Conservation (phyloP, 2,329 filamentous ascomycete species). For the Xylaria sp. region DNA sequence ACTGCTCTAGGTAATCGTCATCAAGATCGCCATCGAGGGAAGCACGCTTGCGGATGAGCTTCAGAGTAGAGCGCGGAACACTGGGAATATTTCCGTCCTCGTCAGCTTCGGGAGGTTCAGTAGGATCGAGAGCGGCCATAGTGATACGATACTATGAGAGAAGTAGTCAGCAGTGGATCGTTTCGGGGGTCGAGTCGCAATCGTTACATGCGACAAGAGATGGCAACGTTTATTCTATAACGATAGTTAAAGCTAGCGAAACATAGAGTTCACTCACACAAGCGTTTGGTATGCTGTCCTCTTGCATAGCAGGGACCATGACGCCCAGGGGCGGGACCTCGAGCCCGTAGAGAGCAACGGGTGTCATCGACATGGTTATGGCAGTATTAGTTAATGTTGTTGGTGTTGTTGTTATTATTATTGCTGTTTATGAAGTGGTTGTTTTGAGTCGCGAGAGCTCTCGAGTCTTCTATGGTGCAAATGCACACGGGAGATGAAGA, state of each 20-base stretch:
- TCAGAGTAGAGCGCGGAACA: constrained; percentile 84
- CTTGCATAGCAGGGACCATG: constrained; percentile 79
- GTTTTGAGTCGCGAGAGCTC: constrained; percentile 23
- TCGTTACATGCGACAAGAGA: background rate
- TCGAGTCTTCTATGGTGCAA: constrained; percentile 13
- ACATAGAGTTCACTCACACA: constrained; percentile 68
- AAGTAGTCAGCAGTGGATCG: constrained; percentile 43
- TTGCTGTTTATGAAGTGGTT: no score
- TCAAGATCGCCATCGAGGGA: constrained; percentile 71
- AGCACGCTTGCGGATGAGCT: constrained; percentile 81
- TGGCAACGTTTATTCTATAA: no score
- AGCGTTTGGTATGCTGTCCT: constrained; percentile 72
- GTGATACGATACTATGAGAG: constrained; percentile 85
- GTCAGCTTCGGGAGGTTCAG: constrained; percentile 74
- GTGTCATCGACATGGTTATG: constrained; percentile 64
- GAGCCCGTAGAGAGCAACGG: constrained; percentile 89
- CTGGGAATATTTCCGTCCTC: constrained; percentile 69
- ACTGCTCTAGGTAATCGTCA: constrained; percentile 70
- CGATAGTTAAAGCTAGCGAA: background rate
- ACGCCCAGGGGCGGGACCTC: constrained; percentile 87
- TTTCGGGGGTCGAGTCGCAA: background rate
- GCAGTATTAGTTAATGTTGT: constrained; percentile 9
- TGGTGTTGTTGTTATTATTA: constrained; percentile 21
- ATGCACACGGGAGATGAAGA: constrained; percentile 23
- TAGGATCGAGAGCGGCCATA: constrained; percentile 97